These are phyloP conservation scores for Corynespora cassiicola DNA, from an alignment of 2,329 filamentous ascomycete genomes.

Conservation along the genomic window DNA sequence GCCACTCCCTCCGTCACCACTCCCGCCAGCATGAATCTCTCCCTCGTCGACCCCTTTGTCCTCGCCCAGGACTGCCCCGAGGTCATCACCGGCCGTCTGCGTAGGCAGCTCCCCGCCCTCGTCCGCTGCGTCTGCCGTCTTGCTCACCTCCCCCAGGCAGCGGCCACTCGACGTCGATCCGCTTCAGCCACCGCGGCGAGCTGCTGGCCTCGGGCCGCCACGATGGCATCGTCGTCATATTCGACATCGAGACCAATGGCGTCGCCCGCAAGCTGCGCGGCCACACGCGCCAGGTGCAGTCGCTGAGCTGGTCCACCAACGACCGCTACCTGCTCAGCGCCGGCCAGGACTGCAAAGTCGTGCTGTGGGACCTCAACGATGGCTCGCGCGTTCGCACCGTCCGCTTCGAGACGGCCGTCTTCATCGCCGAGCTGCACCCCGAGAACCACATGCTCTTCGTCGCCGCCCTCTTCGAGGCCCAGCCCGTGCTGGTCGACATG, in stretches of 20 bases:
- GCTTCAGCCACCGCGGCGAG: constrained; percentile 94
- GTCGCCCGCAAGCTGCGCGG: constrained; percentile 93
- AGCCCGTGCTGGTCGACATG: constrained; percentile 86
- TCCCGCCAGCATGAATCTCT: constrained; percentile 67
- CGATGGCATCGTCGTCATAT: constrained; percentile 93
- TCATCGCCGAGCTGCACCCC: constrained; percentile 94
- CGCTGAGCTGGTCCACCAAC: constrained; percentile 91
- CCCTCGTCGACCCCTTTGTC: constrained; percentile 74
- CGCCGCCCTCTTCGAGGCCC: constrained; percentile 90
- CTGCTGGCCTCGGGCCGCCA: constrained; percentile 89
- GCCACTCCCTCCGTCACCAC: no score
- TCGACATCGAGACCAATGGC: constrained; percentile 97
- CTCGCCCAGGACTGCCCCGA: constrained; percentile 87
- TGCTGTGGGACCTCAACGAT: constrained; percentile 89
- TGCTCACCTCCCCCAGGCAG: constrained; percentile 52
- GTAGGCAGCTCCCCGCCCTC: constrained; percentile 59
- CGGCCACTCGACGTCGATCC: constrained; percentile 70
- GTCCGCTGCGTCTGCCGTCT: constrained; percentile 59
- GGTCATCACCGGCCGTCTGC: constrained; percentile 84
- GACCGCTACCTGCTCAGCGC: constrained; percentile 90
- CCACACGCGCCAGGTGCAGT: constrained; percentile 92
- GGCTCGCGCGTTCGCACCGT: constrained; percentile 78
- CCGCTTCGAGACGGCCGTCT: constrained; percentile 90
- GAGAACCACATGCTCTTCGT: constrained; percentile 87
- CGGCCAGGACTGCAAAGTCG: constrained; percentile 95